Evolutionary conservation across 768 basidiomycete species (phyloP), one percentile per base, ranked within the genome.

Genomic region (Rhodotorula taiwanensis): DNA sequence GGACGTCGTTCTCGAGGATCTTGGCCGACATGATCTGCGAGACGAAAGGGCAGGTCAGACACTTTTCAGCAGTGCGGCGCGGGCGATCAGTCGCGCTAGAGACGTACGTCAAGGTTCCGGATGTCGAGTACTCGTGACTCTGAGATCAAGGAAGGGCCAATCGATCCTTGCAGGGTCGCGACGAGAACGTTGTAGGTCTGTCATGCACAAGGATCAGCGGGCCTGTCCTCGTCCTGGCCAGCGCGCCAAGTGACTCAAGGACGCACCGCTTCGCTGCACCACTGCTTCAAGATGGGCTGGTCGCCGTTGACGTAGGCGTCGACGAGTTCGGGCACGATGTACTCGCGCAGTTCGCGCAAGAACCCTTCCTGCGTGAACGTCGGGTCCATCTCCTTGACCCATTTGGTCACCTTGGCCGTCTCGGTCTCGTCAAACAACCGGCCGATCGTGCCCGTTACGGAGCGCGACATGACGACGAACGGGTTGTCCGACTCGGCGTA

Each of bases 121-220:
- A 99, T 98, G 77, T 98, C 94, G 25, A 98, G 83, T 25, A 95
- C 87, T 73, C 89, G 90, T 76, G 88, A 91, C 73, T 93, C 90
- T 68, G 88, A 89, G 68, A 94, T 79, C 30, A 98, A 81, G 3
- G 94, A 92, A 73, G 94, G 91, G 42, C 83, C 81, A 52, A 93
- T 82, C 75, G 91, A 97, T 71, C 88, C 86, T 70, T 93, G 91
- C 84, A 99, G 89, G 11, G 92, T 94, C 11, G 94, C 94, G 88
- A 93, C 94, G 7, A 97, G 81, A n/a, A 98, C 90, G 70, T 94
- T 95, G 74, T 92, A 97, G 10, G 93, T 93, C 91, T 94, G 55
- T 6, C 27, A 14, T 25, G n/a, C 30, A 6, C 13, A 39, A 15
- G 16, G 9, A 10, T 11, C 6, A 20, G 52, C 33, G 20, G 23